These are phyloP conservation scores for Erysimum cheiranthoides DNA, from an alignment of 345 rosid genomes.

Conservation along the genomic window DNA sequence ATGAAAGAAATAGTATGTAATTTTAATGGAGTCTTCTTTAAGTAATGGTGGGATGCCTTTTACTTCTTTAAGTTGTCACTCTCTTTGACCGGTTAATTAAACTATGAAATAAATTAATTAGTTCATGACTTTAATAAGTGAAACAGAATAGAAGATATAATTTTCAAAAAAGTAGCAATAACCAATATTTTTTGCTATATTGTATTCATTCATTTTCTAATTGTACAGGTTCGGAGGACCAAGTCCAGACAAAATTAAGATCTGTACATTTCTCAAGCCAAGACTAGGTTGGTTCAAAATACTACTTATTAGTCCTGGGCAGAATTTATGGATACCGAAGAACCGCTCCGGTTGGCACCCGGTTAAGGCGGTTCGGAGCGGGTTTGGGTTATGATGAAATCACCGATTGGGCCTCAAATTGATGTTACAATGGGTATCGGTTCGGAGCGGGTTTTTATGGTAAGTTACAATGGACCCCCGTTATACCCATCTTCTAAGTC, in stretches of 20 bases:
- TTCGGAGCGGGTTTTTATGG: no score
- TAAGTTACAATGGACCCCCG: no score
- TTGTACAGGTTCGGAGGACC: not conserved
- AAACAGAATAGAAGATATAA: not conserved
- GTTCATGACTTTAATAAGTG: constrained; percentile 23
- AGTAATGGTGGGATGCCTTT: constrained; percentile 32
- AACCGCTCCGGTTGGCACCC: no score
- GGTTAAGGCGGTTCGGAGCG: no score
- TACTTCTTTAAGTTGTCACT: constrained; percentile 37
- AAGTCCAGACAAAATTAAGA: constrained; percentile 6
- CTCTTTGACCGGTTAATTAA: constrained; percentile 41
- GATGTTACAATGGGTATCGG: no score
- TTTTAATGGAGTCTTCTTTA: constrained; percentile 29
- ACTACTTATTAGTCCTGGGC: no score
- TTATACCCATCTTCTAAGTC: no score
- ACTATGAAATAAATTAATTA: constrained; percentile 1
- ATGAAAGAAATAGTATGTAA: constrained; percentile 4
- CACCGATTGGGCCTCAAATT: no score
- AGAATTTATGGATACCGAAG: no score
- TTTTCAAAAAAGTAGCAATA: constrained; percentile 18
- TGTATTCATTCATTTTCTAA: constrained; percentile 4
- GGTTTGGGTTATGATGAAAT: no score
- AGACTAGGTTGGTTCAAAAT: not conserved
- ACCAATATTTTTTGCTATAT: not conserved
- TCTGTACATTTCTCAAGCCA: constrained; percentile 1